These are phyloP conservation scores for Ormosia emarginata DNA, from an alignment of 306 rosid genomes.

Conservation along the genomic window DNA sequence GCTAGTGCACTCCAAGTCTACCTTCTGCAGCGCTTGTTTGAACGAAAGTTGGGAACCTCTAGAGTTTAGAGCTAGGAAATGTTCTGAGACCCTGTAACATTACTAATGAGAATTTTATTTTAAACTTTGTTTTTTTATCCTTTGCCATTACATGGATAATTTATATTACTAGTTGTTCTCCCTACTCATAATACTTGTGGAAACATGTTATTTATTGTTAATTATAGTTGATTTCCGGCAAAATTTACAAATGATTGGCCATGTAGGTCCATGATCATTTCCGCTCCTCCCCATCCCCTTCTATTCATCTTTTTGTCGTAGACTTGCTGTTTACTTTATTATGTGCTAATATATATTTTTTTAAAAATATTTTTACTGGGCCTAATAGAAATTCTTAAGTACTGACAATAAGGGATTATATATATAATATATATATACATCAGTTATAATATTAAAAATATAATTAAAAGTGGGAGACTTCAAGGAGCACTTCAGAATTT, in stretches of 20 bases:
- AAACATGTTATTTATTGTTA: constrained; percentile 16
- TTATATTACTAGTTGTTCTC: constrained; percentile 4
- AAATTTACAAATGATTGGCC: background rate
- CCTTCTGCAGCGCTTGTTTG: constrained; percentile 76
- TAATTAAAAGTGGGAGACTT: too few relatives aligned
- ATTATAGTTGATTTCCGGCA: background rate
- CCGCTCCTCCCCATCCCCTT: background rate
- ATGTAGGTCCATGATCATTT: background rate
- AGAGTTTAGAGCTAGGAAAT: constrained; percentile 52
- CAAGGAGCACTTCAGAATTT: too few relatives aligned
- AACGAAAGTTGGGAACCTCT: constrained; percentile 70
- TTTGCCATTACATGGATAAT: background rate
- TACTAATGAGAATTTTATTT: constrained; percentile 13
- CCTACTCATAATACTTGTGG: background rate
- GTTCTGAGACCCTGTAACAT: constrained; percentile 19
- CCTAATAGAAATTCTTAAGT: too few relatives aligned
- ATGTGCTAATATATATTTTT: too few relatives aligned
- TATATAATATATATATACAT: too few relatives aligned
- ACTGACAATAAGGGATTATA: too few relatives aligned
- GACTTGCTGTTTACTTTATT: background rate
- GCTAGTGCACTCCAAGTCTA: constrained; percentile 79
- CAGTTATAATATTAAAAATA: too few relatives aligned
- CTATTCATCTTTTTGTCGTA: background rate
- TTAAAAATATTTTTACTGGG: too few relatives aligned
- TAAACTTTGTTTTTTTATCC: background rate